phyloP scores from a whole-genome alignment of 2,329 filamentous ascomycete genomes.

The Fusarium sp. region DNA sequence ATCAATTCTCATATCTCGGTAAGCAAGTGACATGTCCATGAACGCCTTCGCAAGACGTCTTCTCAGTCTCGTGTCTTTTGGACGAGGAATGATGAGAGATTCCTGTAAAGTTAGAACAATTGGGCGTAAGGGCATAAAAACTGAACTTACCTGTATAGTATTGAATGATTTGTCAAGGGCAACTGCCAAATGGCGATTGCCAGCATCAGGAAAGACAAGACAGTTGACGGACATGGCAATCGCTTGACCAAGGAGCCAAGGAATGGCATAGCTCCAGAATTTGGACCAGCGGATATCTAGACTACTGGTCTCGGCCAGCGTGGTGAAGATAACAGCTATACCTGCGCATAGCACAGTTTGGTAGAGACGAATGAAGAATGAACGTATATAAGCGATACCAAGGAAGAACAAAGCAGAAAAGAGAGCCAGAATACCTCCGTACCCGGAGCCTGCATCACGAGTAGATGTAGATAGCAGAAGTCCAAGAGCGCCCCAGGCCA shows the following conservation, averaged over 20 bases:
- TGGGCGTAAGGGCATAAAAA: background rate
- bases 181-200: constrained; percentile 64
- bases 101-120: constrained; percentile 41
- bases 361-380: constrained; percentile 68
- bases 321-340: constrained; percentile 66
- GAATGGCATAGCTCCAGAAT: constrained; percentile 64
- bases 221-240: constrained; percentile 64
- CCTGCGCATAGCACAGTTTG: constrained; percentile 68
- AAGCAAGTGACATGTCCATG: constrained; percentile 67
- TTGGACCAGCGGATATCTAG: constrained; percentile 62
- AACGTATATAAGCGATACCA: constrained; percentile 64
- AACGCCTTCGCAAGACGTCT: constrained; percentile 64
- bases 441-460: constrained; percentile 58
- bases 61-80: constrained; percentile 51
- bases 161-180: constrained; percentile 61
- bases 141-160: constrained; percentile 58
- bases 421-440: constrained; percentile 67
- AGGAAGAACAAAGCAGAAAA: constrained; percentile 68
- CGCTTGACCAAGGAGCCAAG: constrained; percentile 68
- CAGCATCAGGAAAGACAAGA: constrained; percentile 66
- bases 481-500: constrained; percentile 68
- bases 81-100: constrained; percentile 50
- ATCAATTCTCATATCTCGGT: constrained; percentile 68
- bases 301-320: constrained; percentile 62
- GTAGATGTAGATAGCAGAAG: constrained; percentile 67